phyloP scores from a whole-genome alignment of 2,329 filamentous ascomycete species.

The Pseudofabraea citricarpa region DNA sequence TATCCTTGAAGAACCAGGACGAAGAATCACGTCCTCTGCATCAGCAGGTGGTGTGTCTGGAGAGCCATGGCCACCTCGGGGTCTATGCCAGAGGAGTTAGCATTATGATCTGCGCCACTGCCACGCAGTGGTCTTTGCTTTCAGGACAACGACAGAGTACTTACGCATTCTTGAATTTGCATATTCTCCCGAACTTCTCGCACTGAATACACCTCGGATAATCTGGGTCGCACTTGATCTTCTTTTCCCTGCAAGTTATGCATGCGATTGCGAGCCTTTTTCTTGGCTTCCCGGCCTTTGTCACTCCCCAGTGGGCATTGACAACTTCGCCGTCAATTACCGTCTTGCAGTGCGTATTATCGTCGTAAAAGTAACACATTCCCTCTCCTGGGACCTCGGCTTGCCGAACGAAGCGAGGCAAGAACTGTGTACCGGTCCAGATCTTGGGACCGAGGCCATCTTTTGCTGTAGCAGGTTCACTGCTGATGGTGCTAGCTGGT shows the following conservation, averaged over 20 bases:
- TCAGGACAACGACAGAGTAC: conserved; percentile 30
- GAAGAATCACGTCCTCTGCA: conserved; percentile 20
- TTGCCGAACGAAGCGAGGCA: conserved; percentile 60
- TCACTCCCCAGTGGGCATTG: conserved; percentile 89
- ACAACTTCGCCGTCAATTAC: conserved; percentile 81
- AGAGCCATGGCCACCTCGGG: conserved; percentile 28
- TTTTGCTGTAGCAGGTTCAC: conserved; percentile 36
- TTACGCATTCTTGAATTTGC: conserved; percentile 83
- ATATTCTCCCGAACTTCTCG: conserved; percentile 82
- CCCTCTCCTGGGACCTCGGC: conserved; percentile 73
- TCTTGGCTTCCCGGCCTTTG: conserved; percentile 87
- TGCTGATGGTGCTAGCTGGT: conserved; percentile 16
- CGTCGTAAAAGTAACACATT: conserved; percentile 80
- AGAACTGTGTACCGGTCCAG: conserved; percentile 63
- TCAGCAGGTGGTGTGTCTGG: conserved; percentile 29
- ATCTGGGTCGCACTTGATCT: conserved; percentile 93
- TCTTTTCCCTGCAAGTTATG: conserved; percentile 90
- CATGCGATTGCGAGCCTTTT: conserved; percentile 92
- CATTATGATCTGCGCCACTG: conserved; percentile 12
- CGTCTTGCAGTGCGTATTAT: conserved; percentile 76
- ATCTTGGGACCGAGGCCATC: conserved; percentile 63
- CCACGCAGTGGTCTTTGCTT: background rate
- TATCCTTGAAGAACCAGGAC: conserved; percentile 22
- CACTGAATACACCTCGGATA: conserved; percentile 85
- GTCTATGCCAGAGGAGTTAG: conserved; percentile 31